Evolutionary conservation across 768 basidiomycete species (phyloP).

Genomic region (Mycena kentingensis): DNA sequence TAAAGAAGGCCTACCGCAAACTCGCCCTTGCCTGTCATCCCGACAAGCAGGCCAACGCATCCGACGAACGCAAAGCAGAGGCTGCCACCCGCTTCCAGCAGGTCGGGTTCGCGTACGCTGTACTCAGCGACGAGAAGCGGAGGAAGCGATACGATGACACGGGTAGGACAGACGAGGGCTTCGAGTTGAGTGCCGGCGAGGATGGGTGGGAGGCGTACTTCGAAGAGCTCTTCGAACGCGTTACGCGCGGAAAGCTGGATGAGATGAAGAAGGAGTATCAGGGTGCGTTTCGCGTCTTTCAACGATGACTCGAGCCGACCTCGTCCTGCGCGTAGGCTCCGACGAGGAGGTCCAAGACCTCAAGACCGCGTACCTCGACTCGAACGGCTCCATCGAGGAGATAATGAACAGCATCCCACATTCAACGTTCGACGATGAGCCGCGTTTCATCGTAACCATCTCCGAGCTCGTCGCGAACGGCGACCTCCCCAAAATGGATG

Average conservation of each 20-base stretch:
- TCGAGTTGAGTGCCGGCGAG: constrained; percentile 69
- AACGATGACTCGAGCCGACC: background rate
- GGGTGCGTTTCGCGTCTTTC: constrained; percentile 62
- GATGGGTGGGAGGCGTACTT: constrained; percentile 98
- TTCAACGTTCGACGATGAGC: constrained; percentile 80
- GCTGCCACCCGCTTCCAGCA: constrained; percentile 86
- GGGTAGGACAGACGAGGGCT: constrained; percentile 81
- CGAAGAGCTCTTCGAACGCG: constrained; percentile 82
- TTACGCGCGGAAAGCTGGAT: constrained; percentile 84
- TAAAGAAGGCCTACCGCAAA: constrained; percentile 84
- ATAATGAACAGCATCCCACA: constrained; percentile 89
- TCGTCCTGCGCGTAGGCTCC: constrained; percentile 57
- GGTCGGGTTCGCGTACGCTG: constrained; percentile 91
- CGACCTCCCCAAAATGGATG: constrained; percentile 52
- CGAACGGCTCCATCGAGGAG: constrained; percentile 71
- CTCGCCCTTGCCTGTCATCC: constrained; percentile 85
- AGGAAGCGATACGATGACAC: constrained; percentile 81
- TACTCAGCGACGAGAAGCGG: constrained; percentile 77
- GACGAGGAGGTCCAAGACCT: constrained; percentile 83
- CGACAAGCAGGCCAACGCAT: constrained; percentile 77
- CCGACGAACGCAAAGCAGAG: constrained; percentile 60
- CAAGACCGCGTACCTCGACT: constrained; percentile 68
- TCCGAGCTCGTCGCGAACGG: constrained; percentile 65
- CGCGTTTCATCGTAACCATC: constrained; percentile 74
- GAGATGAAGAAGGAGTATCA: constrained; percentile 95